Conservation (phyloP, 495 filamentous ascomycete genomes). For the Pyrenopolyporus hunteri region DNA sequence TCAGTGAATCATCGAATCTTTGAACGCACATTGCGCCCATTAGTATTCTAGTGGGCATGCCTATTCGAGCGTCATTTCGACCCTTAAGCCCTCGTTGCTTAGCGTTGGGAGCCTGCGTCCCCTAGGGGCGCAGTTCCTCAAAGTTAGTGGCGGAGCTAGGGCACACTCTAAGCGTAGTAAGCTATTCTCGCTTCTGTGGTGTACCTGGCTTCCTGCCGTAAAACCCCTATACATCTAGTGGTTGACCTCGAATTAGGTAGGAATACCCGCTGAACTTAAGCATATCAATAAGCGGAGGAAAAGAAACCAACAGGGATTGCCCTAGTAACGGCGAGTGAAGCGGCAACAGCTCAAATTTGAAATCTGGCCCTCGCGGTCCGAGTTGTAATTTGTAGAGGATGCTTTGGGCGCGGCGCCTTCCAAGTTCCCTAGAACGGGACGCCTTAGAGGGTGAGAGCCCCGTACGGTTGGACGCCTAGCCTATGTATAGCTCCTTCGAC, state of each 20-base stretch:
- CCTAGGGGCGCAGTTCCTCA: background rate
- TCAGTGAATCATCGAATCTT: constrained; percentile 10
- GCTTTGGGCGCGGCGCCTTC: constrained; percentile 60
- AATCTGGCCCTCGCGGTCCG: constrained; percentile 61
- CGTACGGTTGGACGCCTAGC: constrained; percentile 57
- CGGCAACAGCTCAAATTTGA: constrained; percentile 67
- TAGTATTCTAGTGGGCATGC: constrained; percentile 9
- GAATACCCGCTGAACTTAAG: constrained; percentile 9
- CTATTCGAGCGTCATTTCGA: constrained; percentile 7
- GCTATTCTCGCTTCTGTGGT: background rate
- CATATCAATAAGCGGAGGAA: constrained; percentile 10
- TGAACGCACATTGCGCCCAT: constrained; percentile 7
- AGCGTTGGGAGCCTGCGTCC: background rate
- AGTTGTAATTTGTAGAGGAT: constrained; percentile 74
- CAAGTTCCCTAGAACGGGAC: constrained; percentile 67
- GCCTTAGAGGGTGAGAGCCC: constrained; percentile 68
- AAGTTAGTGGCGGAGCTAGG: background rate
- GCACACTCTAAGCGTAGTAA: constrained; percentile 5
- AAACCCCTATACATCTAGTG: background rate
- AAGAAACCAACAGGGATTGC: constrained; percentile 10
- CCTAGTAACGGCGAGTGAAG: constrained; percentile 9
- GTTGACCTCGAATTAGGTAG: constrained; percentile 8
- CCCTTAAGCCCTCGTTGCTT: constrained; percentile 1
- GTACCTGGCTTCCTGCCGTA: background rate
- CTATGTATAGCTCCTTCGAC: constrained; percentile 66